A percentile compares a stretch with the other conserved stretches of the same genome.
These are phyloP conservation scores for Posidonia oceanica DNA, from an alignment of 116 monocot species.

Conservation along the genomic window DNA sequence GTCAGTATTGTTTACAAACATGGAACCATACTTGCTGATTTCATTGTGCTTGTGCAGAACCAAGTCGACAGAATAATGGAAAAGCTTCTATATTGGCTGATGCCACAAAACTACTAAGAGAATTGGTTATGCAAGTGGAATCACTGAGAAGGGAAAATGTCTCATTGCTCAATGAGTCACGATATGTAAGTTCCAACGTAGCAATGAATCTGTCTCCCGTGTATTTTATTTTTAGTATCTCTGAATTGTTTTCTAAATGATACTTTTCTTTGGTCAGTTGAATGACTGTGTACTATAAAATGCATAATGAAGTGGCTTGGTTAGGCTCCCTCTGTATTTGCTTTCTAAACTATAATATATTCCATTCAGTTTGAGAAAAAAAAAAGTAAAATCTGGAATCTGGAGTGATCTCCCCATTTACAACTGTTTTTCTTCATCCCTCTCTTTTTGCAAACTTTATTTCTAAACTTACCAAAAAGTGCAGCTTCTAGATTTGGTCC, in stretches of 20 bases:
- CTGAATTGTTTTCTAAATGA: background rate
- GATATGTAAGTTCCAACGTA: constrained; percentile 46
- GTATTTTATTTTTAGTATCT: background rate
- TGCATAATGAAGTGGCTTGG: too few relatives aligned
- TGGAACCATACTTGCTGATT: background rate
- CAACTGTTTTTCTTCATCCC: too few relatives aligned
- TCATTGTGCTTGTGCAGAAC: constrained; percentile 31
- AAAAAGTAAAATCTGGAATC: too few relatives aligned
- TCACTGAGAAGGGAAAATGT: constrained; percentile 54
- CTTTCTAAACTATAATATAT: too few relatives aligned
- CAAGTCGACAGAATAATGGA: constrained; percentile 53
- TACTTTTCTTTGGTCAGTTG: background rate
- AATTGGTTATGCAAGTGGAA: constrained; percentile 54
- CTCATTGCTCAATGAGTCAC: constrained; percentile 50
- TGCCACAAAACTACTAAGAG: constrained; percentile 43
- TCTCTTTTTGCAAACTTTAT: too few relatives aligned
- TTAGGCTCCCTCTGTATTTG: too few relatives aligned
- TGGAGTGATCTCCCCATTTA: too few relatives aligned
- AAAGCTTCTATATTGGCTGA: constrained; percentile 73
- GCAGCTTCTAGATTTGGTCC: too few relatives aligned
- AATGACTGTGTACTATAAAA: background rate
- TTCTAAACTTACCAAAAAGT: too few relatives aligned
- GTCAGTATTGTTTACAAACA: background rate
- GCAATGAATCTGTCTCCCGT: background rate
- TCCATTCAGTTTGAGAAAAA: too few relatives aligned